phyloP scores from a whole-genome alignment of 371 early-diverging fungal species.

The Mortierella sp. region DNA sequence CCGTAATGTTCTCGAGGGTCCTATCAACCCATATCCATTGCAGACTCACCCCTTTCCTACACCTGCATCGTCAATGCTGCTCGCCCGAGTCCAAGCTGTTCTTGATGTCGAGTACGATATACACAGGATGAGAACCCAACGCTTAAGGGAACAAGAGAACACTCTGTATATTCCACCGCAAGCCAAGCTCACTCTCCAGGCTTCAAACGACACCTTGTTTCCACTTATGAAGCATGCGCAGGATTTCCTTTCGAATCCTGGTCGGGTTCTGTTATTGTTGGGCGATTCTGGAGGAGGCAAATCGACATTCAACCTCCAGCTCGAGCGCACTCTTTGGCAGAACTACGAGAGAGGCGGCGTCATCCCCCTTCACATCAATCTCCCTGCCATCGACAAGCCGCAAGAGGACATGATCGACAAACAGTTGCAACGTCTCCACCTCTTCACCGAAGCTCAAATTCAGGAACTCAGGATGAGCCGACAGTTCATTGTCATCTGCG shows the following conservation, averaged over 20 bases:
- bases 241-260: background rate
- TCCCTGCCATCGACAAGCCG: conserved; percentile 5
- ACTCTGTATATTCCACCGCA: background rate
- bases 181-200: background rate
- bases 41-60: background rate
- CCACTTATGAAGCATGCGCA: background rate
- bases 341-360: background rate
- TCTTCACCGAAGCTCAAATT: conserved; percentile 14
- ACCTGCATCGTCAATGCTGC: background rate
- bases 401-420: background rate
- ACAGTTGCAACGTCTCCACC: background rate
- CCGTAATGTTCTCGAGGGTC: background rate
- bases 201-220: background rate
- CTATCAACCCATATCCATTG: background rate
- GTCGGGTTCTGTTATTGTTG: conserved; percentile 13
- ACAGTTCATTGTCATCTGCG: conserved; percentile 18
- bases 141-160: background rate
- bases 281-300: conserved; percentile 28
- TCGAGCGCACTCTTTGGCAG: conserved; percentile 8
- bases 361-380: conserved; percentile 17
- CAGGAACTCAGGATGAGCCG: conserved; percentile 7
- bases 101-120: background rate
- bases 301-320: conserved; percentile 11
- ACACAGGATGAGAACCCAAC: background rate
- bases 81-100: background rate